Evolutionary conservation across 768 basidiomycete species (phyloP), one percentile per base, ranked within the genome.

Genomic region (Lentinula sp.): DNA sequence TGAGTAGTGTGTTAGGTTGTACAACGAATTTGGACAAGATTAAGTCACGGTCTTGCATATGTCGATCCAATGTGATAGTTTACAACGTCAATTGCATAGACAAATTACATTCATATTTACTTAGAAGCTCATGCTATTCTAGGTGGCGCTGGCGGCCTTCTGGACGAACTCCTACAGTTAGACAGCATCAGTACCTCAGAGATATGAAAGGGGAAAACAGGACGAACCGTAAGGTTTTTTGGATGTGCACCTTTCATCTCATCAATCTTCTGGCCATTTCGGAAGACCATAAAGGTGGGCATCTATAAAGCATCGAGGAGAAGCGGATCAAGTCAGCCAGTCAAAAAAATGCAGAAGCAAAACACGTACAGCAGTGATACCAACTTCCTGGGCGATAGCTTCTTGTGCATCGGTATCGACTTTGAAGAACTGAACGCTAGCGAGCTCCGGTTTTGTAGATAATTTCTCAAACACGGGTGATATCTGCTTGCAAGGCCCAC

Each of bases 361-460:
- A 37, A 35, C 4, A 78, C 86, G 34, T 69, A 88, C 88, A 53
- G 84, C 86, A 62, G 81, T 78, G 62, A 89, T 75, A 42, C 82
- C 82, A 56, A 80, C 82, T 70, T 88, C 85, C 61, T 81, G 71
- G 0, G 82, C 68, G 56, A 89, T 82, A 0, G 80, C 77, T 4
- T 69, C 63, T 54, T 81, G 80, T 34, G 74, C 76, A 65, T 93
- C 91, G 34, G 90, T 81, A 64, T 93, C 84, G 61, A 91, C 84
- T 69, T 88, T 89, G 79, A 85, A 88, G 70, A 89, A 87, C 18
- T 78, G 75, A 59, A 88, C 69, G 10, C 69, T 10, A 21, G 51
- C 73, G 55, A 66, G 68, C 18, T 71, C 69, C 5, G 65, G 64
- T 10, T 67, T 52, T 0, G 73, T 63, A 2, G 84, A 76, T 15